Evolutionary conservation across 2,329 filamentous ascomycete species (phyloP).

Genomic region (Ceratocystis cubensis): DNA sequence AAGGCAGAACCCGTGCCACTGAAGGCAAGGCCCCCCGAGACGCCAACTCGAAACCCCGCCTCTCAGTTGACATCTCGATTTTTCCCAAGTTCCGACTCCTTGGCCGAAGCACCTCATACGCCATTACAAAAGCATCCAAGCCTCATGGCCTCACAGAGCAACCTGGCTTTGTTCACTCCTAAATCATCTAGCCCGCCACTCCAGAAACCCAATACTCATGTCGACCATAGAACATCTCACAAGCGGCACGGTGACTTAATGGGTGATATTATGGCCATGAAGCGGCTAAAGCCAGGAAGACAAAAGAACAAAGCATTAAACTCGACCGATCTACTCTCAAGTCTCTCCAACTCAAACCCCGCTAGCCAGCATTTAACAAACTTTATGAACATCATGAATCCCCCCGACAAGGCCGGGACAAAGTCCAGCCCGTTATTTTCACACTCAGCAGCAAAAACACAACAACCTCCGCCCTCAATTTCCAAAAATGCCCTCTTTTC

Average conservation of each 20-base stretch:
- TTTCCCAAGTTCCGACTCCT: conserved; percentile 6
- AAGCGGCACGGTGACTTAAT: conserved; percentile 12
- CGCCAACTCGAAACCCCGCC: background rate
- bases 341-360: conserved; percentile 15
- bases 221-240: background rate
- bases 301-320: background rate
- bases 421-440: conserved; percentile 7
- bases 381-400: conserved; percentile 22
- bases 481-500: background rate
- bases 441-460: background rate
- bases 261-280: conserved; percentile 9
- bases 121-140: background rate
- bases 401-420: conserved; percentile 18
- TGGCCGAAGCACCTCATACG: background rate
- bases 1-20: background rate
- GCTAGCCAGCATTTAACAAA: conserved; percentile 25
- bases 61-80: background rate
- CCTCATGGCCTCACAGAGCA: background rate
- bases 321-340: background rate
- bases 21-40: background rate
- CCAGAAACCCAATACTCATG: background rate
- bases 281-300: background rate
- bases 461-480: background rate
- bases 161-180: background rate
- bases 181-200: conserved; percentile 3